These are phyloP conservation scores for Plasmodium blacklocki DNA, from an alignment of 169 alveolate species.

Conservation along the genomic window DNA sequence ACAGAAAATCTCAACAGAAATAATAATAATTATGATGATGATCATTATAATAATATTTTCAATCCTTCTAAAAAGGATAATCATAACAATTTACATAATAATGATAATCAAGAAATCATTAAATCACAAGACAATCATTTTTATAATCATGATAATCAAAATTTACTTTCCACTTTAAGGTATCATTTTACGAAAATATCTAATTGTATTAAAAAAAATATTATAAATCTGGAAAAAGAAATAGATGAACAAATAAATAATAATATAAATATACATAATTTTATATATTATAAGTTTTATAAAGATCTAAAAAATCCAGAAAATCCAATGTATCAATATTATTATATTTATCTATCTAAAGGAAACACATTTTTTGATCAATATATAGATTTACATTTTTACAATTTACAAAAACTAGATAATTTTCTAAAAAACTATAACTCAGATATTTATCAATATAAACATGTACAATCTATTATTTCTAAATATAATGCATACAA, in stretches of 20 bases:
- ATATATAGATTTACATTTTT: conserved; percentile 71
- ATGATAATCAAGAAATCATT: neutral
- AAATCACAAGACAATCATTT: neutral
- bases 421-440: conserved; percentile 25
- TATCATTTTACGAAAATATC: conserved; percentile 33
- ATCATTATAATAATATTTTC: neutral
- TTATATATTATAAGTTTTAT: conserved; percentile 43
- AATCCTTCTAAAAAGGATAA: neutral
- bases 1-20: neutral
- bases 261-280: conserved; percentile 20
- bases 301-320: conserved; percentile 43
- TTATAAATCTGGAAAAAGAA: conserved; percentile 62
- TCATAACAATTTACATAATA: neutral
- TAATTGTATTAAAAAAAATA: conserved; percentile 40
- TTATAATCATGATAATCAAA: neutral
- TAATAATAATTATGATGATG: neutral
- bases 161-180: conserved; percentile 20
- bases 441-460: conserved; percentile 59
- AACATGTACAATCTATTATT: conserved; percentile 66
- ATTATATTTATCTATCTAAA: conserved; percentile 46
- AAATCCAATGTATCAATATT: conserved; percentile 17
- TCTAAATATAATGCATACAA: conserved; percentile 41
- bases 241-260: conserved; percentile 25
- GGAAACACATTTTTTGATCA: conserved; percentile 53
- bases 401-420: conserved; percentile 35